phyloP scores from a whole-genome alignment of 2,329 filamentous ascomycete species.

The Peltaster fructicola region DNA sequence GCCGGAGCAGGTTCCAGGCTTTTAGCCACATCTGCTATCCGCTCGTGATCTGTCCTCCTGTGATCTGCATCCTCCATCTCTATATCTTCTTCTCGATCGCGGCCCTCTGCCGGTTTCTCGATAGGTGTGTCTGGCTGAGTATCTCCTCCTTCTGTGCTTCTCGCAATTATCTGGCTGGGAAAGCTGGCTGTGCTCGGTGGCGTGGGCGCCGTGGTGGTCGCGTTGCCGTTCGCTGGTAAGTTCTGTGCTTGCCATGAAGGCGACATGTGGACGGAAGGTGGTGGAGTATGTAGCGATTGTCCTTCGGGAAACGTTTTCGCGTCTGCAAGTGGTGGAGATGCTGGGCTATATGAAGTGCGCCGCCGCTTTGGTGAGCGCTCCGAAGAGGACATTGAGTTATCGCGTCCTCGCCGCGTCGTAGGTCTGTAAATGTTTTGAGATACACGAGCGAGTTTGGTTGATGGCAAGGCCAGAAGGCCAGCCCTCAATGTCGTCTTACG shows the following conservation, averaged over 20 bases:
- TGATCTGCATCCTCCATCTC: slow-evolving; percentile 24
- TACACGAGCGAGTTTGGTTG: too few relatives aligned
- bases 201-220: slow-evolving; percentile 18
- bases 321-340: slow-evolving; percentile 25
- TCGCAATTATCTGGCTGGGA: slow-evolving; percentile 12
- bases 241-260: slow-evolving; percentile 23
- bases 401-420: too few relatives aligned
- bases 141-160: slow-evolving; percentile 10
- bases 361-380: slow-evolving; percentile 20
- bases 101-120: slow-evolving; percentile 9
- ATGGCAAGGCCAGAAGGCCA: too few relatives aligned
- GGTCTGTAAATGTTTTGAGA: too few relatives aligned
- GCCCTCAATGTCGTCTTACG: too few relatives aligned
- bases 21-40: slow-evolving; percentile 19
- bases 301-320: too few relatives aligned
- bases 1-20: background rate
- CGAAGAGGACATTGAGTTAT: slow-evolving; percentile 14
- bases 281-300: slow-evolving; percentile 33
- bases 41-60: slow-evolving; percentile 30
- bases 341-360: slow-evolving; percentile 27
- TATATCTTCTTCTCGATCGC: slow-evolving; percentile 24
- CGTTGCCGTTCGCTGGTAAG: slow-evolving; percentile 6
- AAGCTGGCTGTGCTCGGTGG: slow-evolving; percentile 24
- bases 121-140: slow-evolving; percentile 13
- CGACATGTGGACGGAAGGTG: slow-evolving; percentile 30